phyloP scores from a whole-genome alignment of 257 asterid genomes.

The Fraxinus pennsylvanica region DNA sequence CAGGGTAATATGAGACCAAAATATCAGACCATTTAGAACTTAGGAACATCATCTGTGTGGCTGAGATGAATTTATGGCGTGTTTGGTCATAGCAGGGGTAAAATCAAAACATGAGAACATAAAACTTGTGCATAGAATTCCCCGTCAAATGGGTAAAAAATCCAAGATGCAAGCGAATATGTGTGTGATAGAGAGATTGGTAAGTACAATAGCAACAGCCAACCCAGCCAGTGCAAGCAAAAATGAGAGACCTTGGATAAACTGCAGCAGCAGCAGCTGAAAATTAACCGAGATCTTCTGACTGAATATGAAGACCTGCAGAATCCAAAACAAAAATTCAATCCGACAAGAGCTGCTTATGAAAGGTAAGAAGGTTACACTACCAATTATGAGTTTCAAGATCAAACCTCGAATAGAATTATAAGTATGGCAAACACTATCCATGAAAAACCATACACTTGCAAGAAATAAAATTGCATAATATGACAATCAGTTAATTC shows the following conservation, averaged over 20 bases:
- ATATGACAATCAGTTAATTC: conserved; percentile 10
- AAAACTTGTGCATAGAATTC: conserved; percentile 71
- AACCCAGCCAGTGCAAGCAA: conserved; percentile 78
- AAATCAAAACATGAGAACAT: not conserved
- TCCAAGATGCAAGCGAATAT: conserved; percentile 86
- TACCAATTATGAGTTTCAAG: conserved; percentile 13
- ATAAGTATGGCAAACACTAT: conserved; percentile 75
- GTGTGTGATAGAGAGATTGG: conserved; percentile 59
- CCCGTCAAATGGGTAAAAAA: conserved; percentile 97
- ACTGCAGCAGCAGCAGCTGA: conserved; percentile 76
- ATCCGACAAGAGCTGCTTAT: conserved; percentile 1
- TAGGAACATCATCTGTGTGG: not conserved
- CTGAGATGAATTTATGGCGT: not conserved
- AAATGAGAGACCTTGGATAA: conserved; percentile 81
- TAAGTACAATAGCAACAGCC: conserved; percentile 61
- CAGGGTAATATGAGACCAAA: no score
- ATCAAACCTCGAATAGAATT: conserved; percentile 82
- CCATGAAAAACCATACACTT: conserved; percentile 95
- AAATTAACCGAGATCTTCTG: conserved; percentile 94
- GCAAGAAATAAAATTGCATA: conserved; percentile 22
- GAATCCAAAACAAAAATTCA: conserved; percentile 25
- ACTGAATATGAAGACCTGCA: conserved; percentile 92
- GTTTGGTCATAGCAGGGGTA: no score
- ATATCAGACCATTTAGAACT: no score
- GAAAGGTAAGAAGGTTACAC: not conserved